Evolutionary conservation across 176 grass and related monocot genomes (phyloP).

Genomic region (Carex myosuroides): DNA sequence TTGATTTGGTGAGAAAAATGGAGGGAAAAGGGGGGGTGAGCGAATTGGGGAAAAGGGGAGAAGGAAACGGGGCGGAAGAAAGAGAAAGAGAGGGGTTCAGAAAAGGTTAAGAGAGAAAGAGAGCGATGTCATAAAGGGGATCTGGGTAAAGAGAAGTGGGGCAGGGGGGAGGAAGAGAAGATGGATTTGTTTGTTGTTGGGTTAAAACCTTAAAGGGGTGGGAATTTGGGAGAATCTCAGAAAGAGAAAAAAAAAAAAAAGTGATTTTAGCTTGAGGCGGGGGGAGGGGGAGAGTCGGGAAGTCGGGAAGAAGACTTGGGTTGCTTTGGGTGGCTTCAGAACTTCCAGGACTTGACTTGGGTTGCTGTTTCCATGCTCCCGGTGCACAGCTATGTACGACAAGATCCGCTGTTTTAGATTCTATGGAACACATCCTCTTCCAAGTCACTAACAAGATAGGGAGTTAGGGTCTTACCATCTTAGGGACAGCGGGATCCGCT

Average conservation of each 20-base stretch:
- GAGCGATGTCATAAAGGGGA: slow-evolving; percentile 26
- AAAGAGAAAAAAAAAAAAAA: not conserved
- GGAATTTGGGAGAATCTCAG: slow-evolving; percentile 21
- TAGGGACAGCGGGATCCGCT: not conserved
- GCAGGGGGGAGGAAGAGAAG: not conserved
- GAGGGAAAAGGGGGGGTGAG: slow-evolving; percentile 2
- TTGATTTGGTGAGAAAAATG: slow-evolving; percentile 4
- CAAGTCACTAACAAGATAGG: not conserved
- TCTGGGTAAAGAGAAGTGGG: not conserved
- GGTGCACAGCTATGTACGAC: not conserved
- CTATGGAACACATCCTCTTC: not conserved
- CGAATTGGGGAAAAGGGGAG: slow-evolving; percentile 24
- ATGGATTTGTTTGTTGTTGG: slow-evolving; percentile 15
- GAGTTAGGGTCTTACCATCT: too few relatives aligned
- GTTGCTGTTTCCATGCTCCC: not conserved
- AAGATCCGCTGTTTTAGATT: not conserved
- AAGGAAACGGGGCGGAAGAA: not conserved
- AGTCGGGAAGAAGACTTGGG: not conserved
- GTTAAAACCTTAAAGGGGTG: not conserved
- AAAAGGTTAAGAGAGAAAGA: not conserved
- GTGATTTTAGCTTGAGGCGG: not conserved
- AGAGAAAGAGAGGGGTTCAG: not conserved
- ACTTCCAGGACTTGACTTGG: too few relatives aligned
- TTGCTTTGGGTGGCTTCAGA: not conserved
- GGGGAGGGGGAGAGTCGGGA: not conserved